Base-by-base conservation (phyloP, 306 rosid genomes). In the Macrotyloma uniflorum region DNA sequence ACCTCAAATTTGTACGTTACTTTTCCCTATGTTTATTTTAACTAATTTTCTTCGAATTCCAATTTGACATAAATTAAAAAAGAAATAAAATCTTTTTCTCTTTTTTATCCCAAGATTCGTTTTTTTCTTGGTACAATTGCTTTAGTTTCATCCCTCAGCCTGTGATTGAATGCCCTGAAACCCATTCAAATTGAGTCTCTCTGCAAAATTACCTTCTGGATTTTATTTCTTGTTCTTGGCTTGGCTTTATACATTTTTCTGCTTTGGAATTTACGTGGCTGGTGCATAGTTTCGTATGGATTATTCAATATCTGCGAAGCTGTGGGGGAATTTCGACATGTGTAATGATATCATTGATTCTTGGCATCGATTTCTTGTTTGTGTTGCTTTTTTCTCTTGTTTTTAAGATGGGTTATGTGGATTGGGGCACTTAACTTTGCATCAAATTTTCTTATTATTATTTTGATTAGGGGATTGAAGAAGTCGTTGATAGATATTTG, bases 371-470 rank as follows among this genome's bases (percentile, higher is more conserved):
- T 80, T 74, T 54, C 16, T 40, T 80, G 54, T 45, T 1, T 45
- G 51, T 33, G 23, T 46, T 53, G 58, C n/a, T 1, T 58, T 77
- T 38, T 43, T 77, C 12, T 45, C 12, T 28, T 33, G 19, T 68
- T 12, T 35, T 58, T 53, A 11, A 26, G 30, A 70, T 77, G 75
- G 26, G 26, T 54, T 77, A n/a, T 82, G 63, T 70, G 55, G 70
- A 70, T 76, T 76, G 53, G 63, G 32, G 64, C 36, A 8, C 23
- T 76, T 70, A 24, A 72, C 32, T 72, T 80, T 72, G 24, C 67
- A 58, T 38, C 22, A 53, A 35, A 1, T 5, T 49, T 8, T 13
- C 24, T 35, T 3, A 3, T 9, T 58, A 16, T 22, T 67, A 12
- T 42, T 42, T 67, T 69, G 68, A 61, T 76, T 70, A 40, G 58